Evolutionary conservation across 331 rosid genomes (phyloP), one percentile per base, ranked within the genome.

Genomic region (Spiraea crenata): DNA sequence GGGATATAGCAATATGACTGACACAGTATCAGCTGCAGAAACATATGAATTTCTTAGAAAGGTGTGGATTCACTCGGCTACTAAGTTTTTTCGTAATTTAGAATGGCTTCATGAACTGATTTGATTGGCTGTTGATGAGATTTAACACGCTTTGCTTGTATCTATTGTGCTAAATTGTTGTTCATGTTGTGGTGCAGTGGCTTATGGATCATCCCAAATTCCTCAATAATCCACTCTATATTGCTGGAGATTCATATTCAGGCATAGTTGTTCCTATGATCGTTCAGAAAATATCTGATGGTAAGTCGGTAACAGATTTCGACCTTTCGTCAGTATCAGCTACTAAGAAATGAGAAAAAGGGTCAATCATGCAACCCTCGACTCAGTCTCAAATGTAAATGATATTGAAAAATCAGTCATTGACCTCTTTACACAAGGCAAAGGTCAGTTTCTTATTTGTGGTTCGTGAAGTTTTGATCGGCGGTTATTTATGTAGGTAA

Each of bases 191-290:
- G 16, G 19, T 57, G 37, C 50, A 69, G 80, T 76, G 80, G 80
- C 68, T 76, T 16, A 6, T 7, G 52, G 61, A 35, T 75, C 79
- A 75, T 35, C 55, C 60, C 13, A 5, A 75, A 7, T 75, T 75
- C 46, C n/a, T n/a, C 42, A 41, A 63, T 37, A 75, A 75, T 40
- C 60, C 11, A 38, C 46, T 75, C 0, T 75, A 75, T 52, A 35
- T 75, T 1, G 52, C 67, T 17, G 79, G 73, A 5, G 79, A 67
- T 58, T 67, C 74, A 1, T 75, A 75, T 47, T 67, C 79, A 0
- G 79, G 79, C 45, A 58, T 75, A 2, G 48, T 1, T 6, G 65
- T 75, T 47, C 79, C 79, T 4, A 14, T 56, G 20, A 2, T 67
- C 1, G 68, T 50, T 39, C 68, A 39, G 9, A 34, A 57, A 46